Percentiles rank a stretch among this genome's conserved stretches.
Evolutionary conservation across 2,329 filamentous ascomycete genomes (phyloP).

Genomic region (Diaporthe sp.): DNA sequence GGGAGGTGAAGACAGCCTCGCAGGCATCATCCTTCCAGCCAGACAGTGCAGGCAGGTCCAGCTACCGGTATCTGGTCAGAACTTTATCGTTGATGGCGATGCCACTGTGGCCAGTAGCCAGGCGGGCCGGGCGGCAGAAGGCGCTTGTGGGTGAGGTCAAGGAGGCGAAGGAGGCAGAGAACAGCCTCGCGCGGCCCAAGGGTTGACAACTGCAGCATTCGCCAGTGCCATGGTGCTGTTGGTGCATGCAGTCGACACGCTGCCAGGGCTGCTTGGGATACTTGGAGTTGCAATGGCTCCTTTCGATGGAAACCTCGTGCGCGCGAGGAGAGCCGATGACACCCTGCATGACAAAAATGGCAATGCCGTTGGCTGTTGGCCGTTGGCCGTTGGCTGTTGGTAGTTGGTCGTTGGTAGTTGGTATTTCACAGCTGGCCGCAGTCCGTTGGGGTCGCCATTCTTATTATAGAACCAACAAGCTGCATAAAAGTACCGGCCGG

Average conservation of each 20-base stretch:
- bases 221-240: not conserved
- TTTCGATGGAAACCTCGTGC: not conserved
- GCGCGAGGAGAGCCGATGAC: not conserved
- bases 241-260: not conserved
- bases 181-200: not conserved
- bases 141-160: not conserved
- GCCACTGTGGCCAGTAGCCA: not conserved
- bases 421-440: not conserved
- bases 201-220: not conserved
- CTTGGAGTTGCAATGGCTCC: not conserved
- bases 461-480: constrained; percentile 21
- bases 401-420: not conserved
- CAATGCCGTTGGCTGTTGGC: not conserved
- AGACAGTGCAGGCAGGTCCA: not conserved
- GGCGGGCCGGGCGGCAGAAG: not conserved
- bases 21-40: not conserved
- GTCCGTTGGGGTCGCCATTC: not conserved
- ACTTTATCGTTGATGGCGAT: not conserved
- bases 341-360: constrained; percentile 14
- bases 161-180: not conserved
- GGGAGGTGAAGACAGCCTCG: not conserved
- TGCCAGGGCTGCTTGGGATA: not conserved
- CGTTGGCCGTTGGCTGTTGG: not conserved
- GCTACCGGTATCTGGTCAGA: not conserved
- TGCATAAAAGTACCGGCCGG: not conserved